Evolutionary conservation across 768 basidiomycete species (phyloP), one percentile per base, ranked within the genome.

Genomic region (Trametes punicea): DNA sequence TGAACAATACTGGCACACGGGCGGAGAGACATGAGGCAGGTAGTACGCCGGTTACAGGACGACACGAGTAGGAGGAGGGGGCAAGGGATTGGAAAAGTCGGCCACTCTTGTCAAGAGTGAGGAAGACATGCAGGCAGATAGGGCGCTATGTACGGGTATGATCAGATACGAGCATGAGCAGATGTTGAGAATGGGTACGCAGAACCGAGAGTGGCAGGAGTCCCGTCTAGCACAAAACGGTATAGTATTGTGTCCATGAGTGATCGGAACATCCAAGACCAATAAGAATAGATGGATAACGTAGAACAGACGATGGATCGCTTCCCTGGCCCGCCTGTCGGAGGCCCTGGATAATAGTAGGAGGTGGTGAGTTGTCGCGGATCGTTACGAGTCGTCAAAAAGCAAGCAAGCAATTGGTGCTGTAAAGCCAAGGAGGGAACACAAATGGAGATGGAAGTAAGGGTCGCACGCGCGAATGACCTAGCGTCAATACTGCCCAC

Each of bases 211-310:
- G 52, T 51, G 56, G 56, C 50, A 48, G 46, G 46, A 53, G 57
- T 58, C 51, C 46, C 44, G 56, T 57, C 56, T 41, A 49, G 33
- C 46, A 41, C 20, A 44, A 58, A 21, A 49, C 53, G 18, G 38
- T 29, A 30, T 50, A 30, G 54, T 56, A 5, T 57, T 48, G 40
- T 53, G 52, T 38, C 52, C 44, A 38, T 46, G 38, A 23, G n/a
- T 7, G 55, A 53, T 42, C 60, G 46, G 55, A 56, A 49, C 40
- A 13, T 27, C 29, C 47, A 42, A 30, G 16, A 26, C 46, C 40
- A 53, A 57, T 59, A 59, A 59, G 30, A 38, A 59, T 57, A 52
- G 40, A 20, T 51, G 44, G 38, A 57, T 40, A 61, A 50, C 34
- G 45, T 54, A 44, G 45, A 38, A 25, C 44, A 50, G 16, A 30